phyloP scores from a whole-genome alignment of 148 eudicot genomes.

The Arbutus unedo region DNA sequence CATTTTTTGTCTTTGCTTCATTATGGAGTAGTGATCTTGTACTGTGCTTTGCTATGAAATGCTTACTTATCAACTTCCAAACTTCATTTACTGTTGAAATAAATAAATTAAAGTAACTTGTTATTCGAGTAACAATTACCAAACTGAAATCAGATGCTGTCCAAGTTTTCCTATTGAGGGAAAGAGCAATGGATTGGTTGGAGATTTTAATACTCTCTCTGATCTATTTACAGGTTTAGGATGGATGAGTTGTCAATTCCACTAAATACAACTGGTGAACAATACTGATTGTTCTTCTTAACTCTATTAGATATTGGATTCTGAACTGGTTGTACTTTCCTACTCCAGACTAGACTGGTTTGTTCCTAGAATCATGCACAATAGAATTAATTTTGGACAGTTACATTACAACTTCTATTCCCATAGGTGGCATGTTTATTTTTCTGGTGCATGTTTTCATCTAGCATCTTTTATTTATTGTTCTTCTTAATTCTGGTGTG shows the following conservation, averaged over 20 bases:
- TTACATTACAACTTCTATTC: not conserved
- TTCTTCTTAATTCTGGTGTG: too few relatives aligned
- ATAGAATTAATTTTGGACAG: not conserved
- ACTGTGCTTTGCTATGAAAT: not conserved
- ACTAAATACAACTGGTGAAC: not conserved
- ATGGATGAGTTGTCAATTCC: constrained; percentile 4
- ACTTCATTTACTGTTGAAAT: not conserved
- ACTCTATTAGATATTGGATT: too few relatives aligned
- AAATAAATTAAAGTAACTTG: not conserved
- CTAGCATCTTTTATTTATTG: too few relatives aligned
- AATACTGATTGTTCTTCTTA: not conserved
- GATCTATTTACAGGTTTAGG: not conserved
- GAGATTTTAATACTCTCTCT: not conserved
- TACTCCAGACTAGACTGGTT: not conserved
- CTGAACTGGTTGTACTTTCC: not conserved
- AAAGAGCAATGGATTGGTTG: not conserved
- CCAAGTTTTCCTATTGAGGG: not conserved
- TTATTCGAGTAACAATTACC: not conserved
- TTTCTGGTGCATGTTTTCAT: not conserved
- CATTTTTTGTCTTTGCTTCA: not conserved
- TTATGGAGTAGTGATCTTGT: not conserved
- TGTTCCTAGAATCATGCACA: not conserved
- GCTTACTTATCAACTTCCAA: not conserved
- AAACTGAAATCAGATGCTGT: not conserved
- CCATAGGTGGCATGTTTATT: not conserved